A percentile compares a stretch with the other conserved stretches of the same genome.
Evolutionary conservation across 306 rosid genomes (phyloP).

Genomic region (Crotalaria pallida): DNA sequence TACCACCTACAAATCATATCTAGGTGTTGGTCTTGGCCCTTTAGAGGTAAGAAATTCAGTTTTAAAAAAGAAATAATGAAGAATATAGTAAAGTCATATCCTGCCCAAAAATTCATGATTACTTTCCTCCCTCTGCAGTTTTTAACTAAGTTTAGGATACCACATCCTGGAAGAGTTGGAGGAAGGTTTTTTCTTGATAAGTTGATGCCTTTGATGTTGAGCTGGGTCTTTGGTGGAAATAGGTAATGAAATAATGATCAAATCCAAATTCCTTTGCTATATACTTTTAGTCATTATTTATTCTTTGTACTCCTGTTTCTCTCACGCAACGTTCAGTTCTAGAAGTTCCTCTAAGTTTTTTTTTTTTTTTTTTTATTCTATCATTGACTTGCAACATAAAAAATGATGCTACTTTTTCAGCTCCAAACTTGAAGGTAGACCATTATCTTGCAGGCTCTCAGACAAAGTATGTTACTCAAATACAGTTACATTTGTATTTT

Average conservation of each 20-base stretch:
- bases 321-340: background rate
- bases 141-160: slow-evolving; percentile 83
- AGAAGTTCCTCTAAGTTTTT: background rate
- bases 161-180: slow-evolving; percentile 93
- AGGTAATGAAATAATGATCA: slow-evolving; percentile 65
- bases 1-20: slow-evolving; percentile 82
- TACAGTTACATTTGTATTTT: background rate
- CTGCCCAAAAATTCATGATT: background rate
- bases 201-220: slow-evolving; percentile 86
- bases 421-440: slow-evolving; percentile 90
- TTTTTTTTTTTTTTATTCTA: background rate
- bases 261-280: slow-evolving; percentile 16
- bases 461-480: slow-evolving; percentile 71
- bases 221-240: slow-evolving; percentile 96
- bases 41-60: slow-evolving; percentile 51
- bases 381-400: background rate
- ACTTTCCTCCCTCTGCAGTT: slow-evolving; percentile 43
- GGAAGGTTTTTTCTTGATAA: slow-evolving; percentile 73
- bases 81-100: background rate
- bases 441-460: slow-evolving; percentile 76
- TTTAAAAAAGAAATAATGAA: background rate
- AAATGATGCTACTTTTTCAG: slow-evolving; percentile 40
- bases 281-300: background rate
- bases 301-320: background rate
- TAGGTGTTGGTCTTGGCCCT: slow-evolving; percentile 95